phyloP scores from a whole-genome alignment of 176 grass and related monocot species.

The Rhynchospora pubera region DNA sequence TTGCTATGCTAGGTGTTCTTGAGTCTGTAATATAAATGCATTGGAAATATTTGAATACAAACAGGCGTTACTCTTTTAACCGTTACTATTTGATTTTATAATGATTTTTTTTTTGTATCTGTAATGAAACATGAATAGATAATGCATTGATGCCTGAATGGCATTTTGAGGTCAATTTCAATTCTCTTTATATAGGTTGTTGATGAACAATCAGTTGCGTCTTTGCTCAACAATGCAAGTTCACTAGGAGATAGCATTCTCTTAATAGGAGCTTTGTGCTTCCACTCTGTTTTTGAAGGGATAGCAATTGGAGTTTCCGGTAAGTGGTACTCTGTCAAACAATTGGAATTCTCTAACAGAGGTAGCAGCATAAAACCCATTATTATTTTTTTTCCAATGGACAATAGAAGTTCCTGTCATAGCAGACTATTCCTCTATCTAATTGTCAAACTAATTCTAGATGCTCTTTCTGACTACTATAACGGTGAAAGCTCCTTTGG shows the following conservation, averaged over 20 bases:
- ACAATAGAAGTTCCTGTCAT: neutral
- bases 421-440: neutral
- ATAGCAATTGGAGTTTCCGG: constrained; percentile 88
- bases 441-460: neutral
- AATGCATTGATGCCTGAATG: neutral
- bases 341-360: neutral
- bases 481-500: neutral
- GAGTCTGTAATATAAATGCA: neutral
- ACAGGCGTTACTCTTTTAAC: neutral
- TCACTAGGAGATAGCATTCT: constrained; percentile 71
- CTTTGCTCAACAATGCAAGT: constrained; percentile 61
- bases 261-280: constrained; percentile 80
- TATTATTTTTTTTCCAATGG: neutral
- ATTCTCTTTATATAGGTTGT: neutral
- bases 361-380: neutral
- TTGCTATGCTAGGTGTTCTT: neutral
- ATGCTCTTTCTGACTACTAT: neutral
- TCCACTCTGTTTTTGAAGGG: constrained; percentile 97
- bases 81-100: neutral
- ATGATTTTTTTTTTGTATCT: neutral
- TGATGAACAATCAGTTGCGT: constrained; percentile 30
- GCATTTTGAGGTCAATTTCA: neutral
- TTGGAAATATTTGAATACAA: neutral
- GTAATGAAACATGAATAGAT: neutral
- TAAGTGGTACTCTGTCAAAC: constrained; percentile 14